These are phyloP conservation scores for Cyclotella sp. DNA, from an alignment of 108 stramenopile species.

Conservation along the genomic window DNA sequence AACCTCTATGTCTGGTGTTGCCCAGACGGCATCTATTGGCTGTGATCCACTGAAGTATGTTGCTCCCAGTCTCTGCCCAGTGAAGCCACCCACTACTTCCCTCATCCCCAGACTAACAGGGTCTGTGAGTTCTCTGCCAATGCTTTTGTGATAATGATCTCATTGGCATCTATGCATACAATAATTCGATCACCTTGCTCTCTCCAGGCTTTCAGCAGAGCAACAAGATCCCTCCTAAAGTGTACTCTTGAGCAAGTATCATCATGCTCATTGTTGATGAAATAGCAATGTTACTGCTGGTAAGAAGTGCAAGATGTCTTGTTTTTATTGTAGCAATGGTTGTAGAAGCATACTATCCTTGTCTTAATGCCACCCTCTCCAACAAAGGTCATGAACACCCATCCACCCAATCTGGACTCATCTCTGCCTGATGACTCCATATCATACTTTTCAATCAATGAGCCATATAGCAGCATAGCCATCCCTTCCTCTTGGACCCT, in stretches of 20 bases:
- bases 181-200: slow-evolving; percentile 12
- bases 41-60: no score
- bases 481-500: neutral
- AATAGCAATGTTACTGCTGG: slow-evolving; percentile 19
- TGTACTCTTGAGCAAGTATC: neutral
- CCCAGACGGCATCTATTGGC: slow-evolving; percentile 20
- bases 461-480: neutral
- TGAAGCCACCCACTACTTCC: slow-evolving; percentile 1
- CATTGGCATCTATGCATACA: slow-evolving; percentile 25
- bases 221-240: slow-evolving; percentile 4
- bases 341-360: neutral
- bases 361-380: neutral
- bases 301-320: no score
- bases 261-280: neutral
- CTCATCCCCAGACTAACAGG: slow-evolving; percentile 2
- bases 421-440: neutral
- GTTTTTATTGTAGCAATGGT: no score
- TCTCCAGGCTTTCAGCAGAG: neutral
- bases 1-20: slow-evolving; percentile 8
- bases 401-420: slow-evolving; percentile 5
- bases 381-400: neutral
- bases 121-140: slow-evolving; percentile 6
- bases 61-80: no score
- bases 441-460: neutral
- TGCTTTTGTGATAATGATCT: slow-evolving; percentile 9